Percentiles rank a stretch among this genome's conserved stretches.
Conservation (phyloP, 208 protist genomes). For the Novymonas esmeraldas region DNA sequence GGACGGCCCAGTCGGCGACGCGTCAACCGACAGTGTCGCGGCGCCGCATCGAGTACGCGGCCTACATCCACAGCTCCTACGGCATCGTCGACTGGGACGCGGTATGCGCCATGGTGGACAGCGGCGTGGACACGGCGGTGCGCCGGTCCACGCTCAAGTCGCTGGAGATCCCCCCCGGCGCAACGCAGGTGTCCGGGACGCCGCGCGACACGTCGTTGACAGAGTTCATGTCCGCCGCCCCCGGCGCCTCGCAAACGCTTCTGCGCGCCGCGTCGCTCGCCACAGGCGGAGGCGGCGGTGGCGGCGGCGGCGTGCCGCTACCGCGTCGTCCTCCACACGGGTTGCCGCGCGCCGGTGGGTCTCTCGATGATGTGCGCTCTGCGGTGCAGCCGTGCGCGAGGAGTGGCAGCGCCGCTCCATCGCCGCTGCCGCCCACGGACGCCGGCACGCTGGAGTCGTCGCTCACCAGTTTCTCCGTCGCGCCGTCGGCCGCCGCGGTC, state of each 20-base stretch:
- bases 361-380: constrained; percentile 9
- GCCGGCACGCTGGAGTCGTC: too few relatives aligned
- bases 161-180: constrained; percentile 3
- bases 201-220: background rate
- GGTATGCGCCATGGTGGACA: constrained; percentile 43
- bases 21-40: constrained; percentile 44
- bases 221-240: background rate
- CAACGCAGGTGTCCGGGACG: background rate
- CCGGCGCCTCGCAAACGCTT: background rate
- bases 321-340: background rate
- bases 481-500: too few relatives aligned
- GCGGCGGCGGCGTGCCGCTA: background rate
- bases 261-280: constrained; percentile 1
- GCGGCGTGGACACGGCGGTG: constrained; percentile 32
- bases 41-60: constrained; percentile 60
- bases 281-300: background rate
- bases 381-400: background rate
- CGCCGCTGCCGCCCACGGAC: too few relatives aligned
- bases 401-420: background rate
- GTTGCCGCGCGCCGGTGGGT: background rate
- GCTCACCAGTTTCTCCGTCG: too few relatives aligned
- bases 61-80: constrained; percentile 58
- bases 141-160: constrained; percentile 30
- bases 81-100: constrained; percentile 59
- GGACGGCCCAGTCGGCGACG: constrained; percentile 39